Conservation (phyloP, 140 eudicot species). For the Bidens hawaiensis region DNA sequence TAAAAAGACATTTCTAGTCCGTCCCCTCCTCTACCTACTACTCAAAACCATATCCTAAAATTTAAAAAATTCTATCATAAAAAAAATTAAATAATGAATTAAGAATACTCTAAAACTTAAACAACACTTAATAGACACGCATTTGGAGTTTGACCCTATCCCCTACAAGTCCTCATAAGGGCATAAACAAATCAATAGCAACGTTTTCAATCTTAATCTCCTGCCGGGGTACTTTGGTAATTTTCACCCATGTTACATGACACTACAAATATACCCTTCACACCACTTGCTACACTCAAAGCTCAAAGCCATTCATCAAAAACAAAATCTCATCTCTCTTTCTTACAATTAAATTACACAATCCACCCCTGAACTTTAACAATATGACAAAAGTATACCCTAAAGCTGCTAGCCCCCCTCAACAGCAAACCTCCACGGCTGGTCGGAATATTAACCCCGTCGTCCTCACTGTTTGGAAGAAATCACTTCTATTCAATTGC, state of each 20-base stretch:
- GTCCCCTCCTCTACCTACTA: too few relatives aligned
- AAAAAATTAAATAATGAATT: too few relatives aligned
- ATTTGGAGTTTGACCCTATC: too few relatives aligned
- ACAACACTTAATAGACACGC: background rate
- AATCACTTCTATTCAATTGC: conserved; percentile 63
- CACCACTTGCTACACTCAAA: background rate
- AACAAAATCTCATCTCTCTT: background rate
- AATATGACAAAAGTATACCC: conserved; percentile 44
- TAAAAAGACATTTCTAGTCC: too few relatives aligned
- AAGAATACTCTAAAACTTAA: too few relatives aligned
- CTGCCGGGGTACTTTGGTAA: conserved; percentile 10
- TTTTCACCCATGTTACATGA: background rate
- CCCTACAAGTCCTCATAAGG: background rate
- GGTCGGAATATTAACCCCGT: conserved; percentile 16
- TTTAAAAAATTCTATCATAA: too few relatives aligned
- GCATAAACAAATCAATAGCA: background rate
- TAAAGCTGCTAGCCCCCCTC: conserved; percentile 12
- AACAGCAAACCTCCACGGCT: conserved; percentile 6
- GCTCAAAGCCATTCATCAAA: background rate
- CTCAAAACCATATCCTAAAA: too few relatives aligned
- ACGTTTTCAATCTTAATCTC: background rate
- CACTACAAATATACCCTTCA: conserved; percentile 16
- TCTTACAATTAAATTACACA: background rate
- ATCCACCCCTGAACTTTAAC: background rate
- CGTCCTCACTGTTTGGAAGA: conserved; percentile 78